Conservation (phyloP, 139 green algal species). For the Chlorokybus atmophyticus region DNA sequence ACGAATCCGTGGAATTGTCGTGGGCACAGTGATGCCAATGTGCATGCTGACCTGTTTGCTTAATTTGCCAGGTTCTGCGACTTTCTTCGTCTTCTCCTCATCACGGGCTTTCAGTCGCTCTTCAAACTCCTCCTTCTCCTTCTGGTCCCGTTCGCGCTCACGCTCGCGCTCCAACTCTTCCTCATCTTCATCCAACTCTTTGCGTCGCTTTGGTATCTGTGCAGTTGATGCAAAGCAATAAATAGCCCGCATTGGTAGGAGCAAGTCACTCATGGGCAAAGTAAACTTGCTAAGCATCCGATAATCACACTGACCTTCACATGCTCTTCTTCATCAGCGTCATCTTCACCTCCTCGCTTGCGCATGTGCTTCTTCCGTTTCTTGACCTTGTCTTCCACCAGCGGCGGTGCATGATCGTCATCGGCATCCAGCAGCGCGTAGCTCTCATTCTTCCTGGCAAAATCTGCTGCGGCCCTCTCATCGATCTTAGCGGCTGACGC, state of each 20-base stretch:
- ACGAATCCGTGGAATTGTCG: no score
- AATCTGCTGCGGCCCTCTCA: conserved; percentile 18
- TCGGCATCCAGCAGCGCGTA: conserved; percentile 17
- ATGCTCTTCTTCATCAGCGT: conserved; percentile 9
- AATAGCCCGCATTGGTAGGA: neutral
- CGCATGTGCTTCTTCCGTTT: conserved; percentile 11
- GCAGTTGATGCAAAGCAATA: neutral
- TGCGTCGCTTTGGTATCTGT: neutral
- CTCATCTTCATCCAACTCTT: conserved; percentile 1
- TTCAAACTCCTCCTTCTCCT: conserved; percentile 83
- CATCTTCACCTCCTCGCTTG: conserved; percentile 7
- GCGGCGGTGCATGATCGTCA: conserved; percentile 12
- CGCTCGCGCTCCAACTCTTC: conserved; percentile 9
- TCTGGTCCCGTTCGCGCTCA: conserved; percentile 32
- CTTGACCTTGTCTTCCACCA: neutral
- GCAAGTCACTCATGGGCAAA: neutral
- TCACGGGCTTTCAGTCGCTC: conserved; percentile 46
- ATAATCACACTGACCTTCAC: conserved; percentile 1
- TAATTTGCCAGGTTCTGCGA: conserved; percentile 20
- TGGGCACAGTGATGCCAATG: no score
- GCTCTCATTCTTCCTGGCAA: conserved; percentile 14
- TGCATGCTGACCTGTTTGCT: no score
- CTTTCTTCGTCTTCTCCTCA: conserved; percentile 54
- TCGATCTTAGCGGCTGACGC: no score
- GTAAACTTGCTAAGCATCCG: neutral